Percentiles rank a stretch among this genome's conserved stretches.
Conservation (phyloP, 1,139 yeast species). For the Debaryomyces sp. region DNA sequence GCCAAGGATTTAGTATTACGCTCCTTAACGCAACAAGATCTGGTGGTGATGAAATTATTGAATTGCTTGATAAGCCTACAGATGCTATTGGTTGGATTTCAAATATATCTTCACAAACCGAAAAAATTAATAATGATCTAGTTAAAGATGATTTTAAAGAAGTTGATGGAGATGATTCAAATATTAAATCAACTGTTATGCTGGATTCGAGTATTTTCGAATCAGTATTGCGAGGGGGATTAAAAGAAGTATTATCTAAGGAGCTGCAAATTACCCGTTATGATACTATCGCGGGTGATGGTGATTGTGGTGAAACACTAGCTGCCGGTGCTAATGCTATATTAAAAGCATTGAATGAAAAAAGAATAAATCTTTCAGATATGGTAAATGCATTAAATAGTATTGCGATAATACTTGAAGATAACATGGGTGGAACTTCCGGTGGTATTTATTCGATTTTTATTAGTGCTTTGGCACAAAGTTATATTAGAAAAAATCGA, state of each 20-base stretch:
- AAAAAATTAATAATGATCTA: too few species aligned
- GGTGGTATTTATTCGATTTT: conserved; percentile 81
- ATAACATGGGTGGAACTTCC: conserved; percentile 85
- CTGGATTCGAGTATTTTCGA: conserved; percentile 35
- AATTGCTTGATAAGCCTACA: conserved; percentile 60
- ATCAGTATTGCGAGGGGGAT: conserved; percentile 44
- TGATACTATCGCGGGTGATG: conserved; percentile 84
- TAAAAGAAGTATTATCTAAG: conserved; percentile 44
- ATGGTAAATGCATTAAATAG: conserved; percentile 52
- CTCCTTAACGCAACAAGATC: conserved; percentile 58
- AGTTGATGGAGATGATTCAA: not conserved
- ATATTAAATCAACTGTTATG: not conserved
- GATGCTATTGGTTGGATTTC: conserved; percentile 66
- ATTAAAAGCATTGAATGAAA: conserved; percentile 41
- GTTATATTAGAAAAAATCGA: not conserved
- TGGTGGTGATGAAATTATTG: conserved; percentile 31
- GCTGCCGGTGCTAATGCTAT: conserved; percentile 73
- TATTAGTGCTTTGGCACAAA: conserved; percentile 25
- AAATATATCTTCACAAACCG: not conserved
- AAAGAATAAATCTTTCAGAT: conserved; percentile 20
- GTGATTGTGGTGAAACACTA: conserved; percentile 85
- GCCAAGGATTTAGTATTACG: conserved; percentile 75
- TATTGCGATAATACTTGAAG: conserved; percentile 55
- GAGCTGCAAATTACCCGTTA: conserved; percentile 76
- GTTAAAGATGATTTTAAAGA: conserved; percentile 12